Conservation (phyloP, 768 basidiomycete genomes). For the Trichaptum fuscoviolaceum region DNA sequence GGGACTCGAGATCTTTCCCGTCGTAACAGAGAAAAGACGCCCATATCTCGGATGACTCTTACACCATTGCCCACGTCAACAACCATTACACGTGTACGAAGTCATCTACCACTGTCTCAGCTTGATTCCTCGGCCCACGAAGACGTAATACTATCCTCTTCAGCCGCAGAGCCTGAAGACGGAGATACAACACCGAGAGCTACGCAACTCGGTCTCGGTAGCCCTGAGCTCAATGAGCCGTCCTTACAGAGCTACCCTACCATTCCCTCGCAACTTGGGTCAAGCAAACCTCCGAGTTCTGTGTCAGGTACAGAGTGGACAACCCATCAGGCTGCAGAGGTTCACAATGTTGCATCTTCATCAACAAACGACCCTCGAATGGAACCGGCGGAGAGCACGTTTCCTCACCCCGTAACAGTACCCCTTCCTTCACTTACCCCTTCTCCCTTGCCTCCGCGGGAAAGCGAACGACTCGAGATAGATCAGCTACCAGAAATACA, state of each 20-base stretch:
- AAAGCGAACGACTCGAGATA: background rate
- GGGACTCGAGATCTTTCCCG: background rate
- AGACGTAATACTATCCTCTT: background rate
- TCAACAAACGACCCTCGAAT: background rate
- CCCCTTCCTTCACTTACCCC: background rate
- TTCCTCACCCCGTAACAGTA: background rate
- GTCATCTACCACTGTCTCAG: background rate
- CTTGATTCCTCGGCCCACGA: background rate
- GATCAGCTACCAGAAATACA: background rate
- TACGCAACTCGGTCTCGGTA: background rate
- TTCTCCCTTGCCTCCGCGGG: background rate
- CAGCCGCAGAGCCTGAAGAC: background rate
- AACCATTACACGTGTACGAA: background rate
- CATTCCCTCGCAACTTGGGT: background rate
- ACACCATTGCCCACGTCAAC: background rate
- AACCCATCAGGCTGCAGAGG: background rate
- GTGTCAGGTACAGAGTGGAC: background rate
- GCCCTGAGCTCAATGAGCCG: background rate
- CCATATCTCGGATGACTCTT: background rate
- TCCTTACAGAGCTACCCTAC: background rate
- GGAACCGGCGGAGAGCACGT: background rate
- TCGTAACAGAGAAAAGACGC: background rate
- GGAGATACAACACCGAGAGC: background rate
- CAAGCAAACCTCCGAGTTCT: background rate
- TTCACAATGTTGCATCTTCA: background rate